Evolutionary conservation across 768 basidiomycete genomes (phyloP), one percentile per base, ranked within the genome.

Genomic region (Bullera alba): DNA sequence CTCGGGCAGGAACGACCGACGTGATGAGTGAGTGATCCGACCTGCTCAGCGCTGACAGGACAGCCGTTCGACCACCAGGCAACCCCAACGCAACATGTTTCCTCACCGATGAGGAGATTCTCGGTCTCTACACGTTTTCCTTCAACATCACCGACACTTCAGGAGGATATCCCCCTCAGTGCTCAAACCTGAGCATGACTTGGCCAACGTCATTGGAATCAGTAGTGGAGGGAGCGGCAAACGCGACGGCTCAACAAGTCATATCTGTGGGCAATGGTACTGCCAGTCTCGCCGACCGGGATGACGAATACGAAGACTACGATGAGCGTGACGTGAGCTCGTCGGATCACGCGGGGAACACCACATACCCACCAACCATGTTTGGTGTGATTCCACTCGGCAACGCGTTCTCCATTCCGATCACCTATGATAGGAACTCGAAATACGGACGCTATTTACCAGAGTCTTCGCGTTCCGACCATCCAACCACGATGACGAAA

Each of bases 371-470:
- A 10, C 66, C 66, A 8, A 62, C 63, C 5, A 58, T 68, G 54
- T 68, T 68, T 44, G 66, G 66, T 4, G 57, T 68, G 48, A 68
- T 68, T 36, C 66, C 66, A 1, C 47, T 68, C 5, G 66, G 66
- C 14, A 68, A 68, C 36, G 60, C 60, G 6, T 68, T 68, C 53
- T 50, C 42, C 7, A 63, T 68, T 8, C 66, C 66, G 4, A 60
- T 68, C 35, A 68, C 63, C 4, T 68, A 56, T 43, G 21, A 39
- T 6, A 28, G 10, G 19, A 37, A 37, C 3, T 60, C 58, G 0
- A 62, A 51, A 44, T 60, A 60, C 45, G 57, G 61, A 0, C 34
- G 50, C 15, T 45, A 44, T 22, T 54, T 68, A 10, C 66, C 66
- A 5, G 51, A 37, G 2, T 56, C 56, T 3, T 48, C 42, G 8